Evolutionary conservation across 768 basidiomycete species (phyloP).

Genomic region (Trametes sanguinea): DNA sequence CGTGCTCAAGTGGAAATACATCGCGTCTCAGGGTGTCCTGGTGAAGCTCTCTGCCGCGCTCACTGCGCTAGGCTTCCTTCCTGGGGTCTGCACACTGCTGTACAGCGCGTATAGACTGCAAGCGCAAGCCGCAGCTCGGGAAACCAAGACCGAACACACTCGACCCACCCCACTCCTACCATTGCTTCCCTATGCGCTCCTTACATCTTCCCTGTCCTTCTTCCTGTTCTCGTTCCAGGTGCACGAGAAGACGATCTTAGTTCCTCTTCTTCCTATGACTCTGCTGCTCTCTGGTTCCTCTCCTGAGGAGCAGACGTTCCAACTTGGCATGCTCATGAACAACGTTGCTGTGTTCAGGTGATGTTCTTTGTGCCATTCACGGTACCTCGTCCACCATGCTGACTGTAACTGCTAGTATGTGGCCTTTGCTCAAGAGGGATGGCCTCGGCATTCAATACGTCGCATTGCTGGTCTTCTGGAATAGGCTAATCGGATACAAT

Average conservation of each 20-base stretch:
- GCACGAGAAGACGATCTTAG: slow-evolving; percentile 89
- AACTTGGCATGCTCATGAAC: slow-evolving; percentile 73
- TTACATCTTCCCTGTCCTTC: slow-evolving; percentile 86
- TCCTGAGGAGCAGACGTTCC: slow-evolving; percentile 51
- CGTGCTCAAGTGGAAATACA: slow-evolving; percentile 78
- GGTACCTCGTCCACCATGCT: neutral
- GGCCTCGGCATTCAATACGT: slow-evolving; percentile 76
- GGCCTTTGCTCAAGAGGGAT: slow-evolving; percentile 83
- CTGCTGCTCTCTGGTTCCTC: slow-evolving; percentile 65
- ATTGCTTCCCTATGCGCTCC: slow-evolving; percentile 77
- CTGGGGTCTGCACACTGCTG: slow-evolving; percentile 52
- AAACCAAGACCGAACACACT: neutral
- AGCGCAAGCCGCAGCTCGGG: slow-evolving; percentile 4
- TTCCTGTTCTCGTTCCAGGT: slow-evolving; percentile 97
- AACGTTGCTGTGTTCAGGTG: slow-evolving; percentile 90
- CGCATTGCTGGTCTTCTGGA: slow-evolving; percentile 74
- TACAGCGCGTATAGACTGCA: slow-evolving; percentile 39
- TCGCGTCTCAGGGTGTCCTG: slow-evolving; percentile 49
- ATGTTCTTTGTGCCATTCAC: slow-evolving; percentile 23
- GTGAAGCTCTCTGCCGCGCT: slow-evolving; percentile 65
- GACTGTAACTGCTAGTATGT: slow-evolving; percentile 65
- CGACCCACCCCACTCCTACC: slow-evolving; percentile 56
- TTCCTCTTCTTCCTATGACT: slow-evolving; percentile 84
- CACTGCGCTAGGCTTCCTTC: slow-evolving; percentile 73
- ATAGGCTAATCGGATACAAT: slow-evolving; percentile 76